Base-by-base conservation (phyloP, 208 protist genomes). In the Crithidia fasciculata region DNA sequence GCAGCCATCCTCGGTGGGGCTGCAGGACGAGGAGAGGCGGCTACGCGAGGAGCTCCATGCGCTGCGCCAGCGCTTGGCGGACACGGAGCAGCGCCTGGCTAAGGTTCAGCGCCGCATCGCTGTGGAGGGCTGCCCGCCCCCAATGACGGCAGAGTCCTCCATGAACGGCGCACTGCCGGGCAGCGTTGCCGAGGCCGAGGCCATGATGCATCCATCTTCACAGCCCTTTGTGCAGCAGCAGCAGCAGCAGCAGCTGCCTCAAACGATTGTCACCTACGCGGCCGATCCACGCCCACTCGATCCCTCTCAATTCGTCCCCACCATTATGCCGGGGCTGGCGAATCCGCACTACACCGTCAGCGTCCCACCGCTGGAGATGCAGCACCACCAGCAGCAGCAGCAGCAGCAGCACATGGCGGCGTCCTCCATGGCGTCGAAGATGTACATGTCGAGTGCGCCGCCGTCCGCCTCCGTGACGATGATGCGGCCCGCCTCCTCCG, bases 391-490 rank as follows among this genome's bases (percentile, higher is more conserved):
- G 39, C 61, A 66, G 43, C 47, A 53, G 43, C 61, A 66, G 28
- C 64, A 69, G 16, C 63, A 68, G 37, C 39, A 28, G n/a, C 41
- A 54, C 0, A 36, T 63, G 59, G 37, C 16, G 36, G 2, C 62
- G 4, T n/a, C 62, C 10, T 55, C 62, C 2, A 57, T 36, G 62
- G 52, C 5, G 1, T 50, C 64, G 6, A 58, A 28, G 64, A 6
- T 69, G 52, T 69, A 69, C 64, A 6, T 59, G 18, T 28, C 64
- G 2, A 59, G 53, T 13, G 41, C 64, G 4, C 53, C 64, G 3
- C 52, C 64, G 7, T 59, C 64, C 52, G 36, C 64, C 37, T 58
- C 64, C n/a, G 53, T 50, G 52, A 69, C 64, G 8, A 60, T 60
- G 64, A 37, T 52, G 40, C 64, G 40, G 0, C 64, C 49, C 2